Evolutionary conservation across 768 basidiomycete genomes (phyloP).

Genomic region (Kockovaella imperatae): DNA sequence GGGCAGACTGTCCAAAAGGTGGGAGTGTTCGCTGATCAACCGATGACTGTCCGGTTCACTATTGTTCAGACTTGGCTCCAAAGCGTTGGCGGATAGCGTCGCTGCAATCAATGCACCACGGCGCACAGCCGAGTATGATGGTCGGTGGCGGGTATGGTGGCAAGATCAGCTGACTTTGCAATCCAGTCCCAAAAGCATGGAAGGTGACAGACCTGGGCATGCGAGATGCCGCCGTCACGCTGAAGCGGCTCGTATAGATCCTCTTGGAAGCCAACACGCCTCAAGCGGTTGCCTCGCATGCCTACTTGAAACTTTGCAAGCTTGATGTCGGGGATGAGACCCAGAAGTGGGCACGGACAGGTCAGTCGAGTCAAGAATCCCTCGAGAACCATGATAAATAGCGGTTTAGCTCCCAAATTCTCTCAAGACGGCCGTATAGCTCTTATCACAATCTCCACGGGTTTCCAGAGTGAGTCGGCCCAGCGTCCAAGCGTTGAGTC

Average conservation of each 20-base stretch:
- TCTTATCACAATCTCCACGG: conserved; percentile 47
- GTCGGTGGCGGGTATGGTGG: conserved; percentile 12
- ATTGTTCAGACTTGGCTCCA: conserved; percentile 43
- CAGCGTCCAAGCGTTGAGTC: neutral
- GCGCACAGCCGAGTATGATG: conserved; percentile 46
- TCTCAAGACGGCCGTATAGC: conserved; percentile 50
- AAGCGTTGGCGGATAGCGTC: conserved; percentile 48
- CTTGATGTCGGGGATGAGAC: conserved; percentile 47
- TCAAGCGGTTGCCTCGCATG: conserved; percentile 39
- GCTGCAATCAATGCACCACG: conserved; percentile 49
- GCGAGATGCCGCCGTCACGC: too few species aligned
- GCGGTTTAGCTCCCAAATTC: conserved; percentile 46
- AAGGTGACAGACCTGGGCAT: conserved; percentile 40
- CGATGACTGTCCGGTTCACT: neutral
- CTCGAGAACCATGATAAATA: too few species aligned
- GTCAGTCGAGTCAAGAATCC: conserved; percentile 20
- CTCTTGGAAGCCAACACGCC: conserved; percentile 41
- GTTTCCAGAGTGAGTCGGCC: conserved; percentile 44
- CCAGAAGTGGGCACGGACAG: conserved; percentile 38
- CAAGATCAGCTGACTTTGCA: neutral
- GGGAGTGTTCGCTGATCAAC: too few species aligned
- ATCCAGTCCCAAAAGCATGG: conserved; percentile 44
- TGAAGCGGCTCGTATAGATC: conserved; percentile 26
- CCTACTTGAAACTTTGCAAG: conserved; percentile 44
- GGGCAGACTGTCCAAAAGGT: conserved; percentile 40